Base-by-base conservation (phyloP, 495 filamentous ascomycete species). In the Eremomyces bilateralis region DNA sequence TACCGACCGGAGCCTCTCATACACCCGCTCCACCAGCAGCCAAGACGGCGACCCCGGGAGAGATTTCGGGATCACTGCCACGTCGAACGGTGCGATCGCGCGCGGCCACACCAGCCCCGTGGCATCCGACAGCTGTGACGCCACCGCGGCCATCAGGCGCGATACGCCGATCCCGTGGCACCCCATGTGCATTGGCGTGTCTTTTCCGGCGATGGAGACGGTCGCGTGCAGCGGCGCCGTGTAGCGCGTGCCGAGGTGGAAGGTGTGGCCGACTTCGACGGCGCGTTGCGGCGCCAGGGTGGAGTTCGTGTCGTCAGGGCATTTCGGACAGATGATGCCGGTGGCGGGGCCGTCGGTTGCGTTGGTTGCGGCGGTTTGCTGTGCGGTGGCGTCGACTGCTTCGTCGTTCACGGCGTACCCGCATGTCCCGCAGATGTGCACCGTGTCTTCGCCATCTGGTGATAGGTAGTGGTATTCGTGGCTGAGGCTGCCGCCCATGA, bases 141-240 rank as follows among this genome's bases (percentile, higher is more conserved):
- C 81, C 1, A 85, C 67, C 3, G 88, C 81, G 3, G 73, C 82
- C 39, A 97, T 75, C 53, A 97, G 70, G 20, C 88, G 76, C 1
- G 84, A 92, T 16, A 97, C 65, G 0, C 88, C 88, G 38, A 97
- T 93, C 1, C 88, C 88, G 44, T 95, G 78, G 43, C 90, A 97
- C 31, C 88, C 88, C 85, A 95, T 94, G 35, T 88, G 67, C 53
- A 94, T 64, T 0, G 71, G 58, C 0, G 68, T 62, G 19, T 51
- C 52, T 29, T 15, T 45, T 31, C 32, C 44, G 48, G 46, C 21
- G n/a, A 35, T 43, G 4, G 58, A 52, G 5, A 84, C 63, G 3
- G 50, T 60, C 1, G 79, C 77, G 17, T 65, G 52, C 2, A 95
- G 60, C 0, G 80, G 73, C 15, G 69, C 58, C 20, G 73, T 82